Conservation (phyloP, 352 stramenopile genomes). For the Sclerospora graminicola region DNA sequence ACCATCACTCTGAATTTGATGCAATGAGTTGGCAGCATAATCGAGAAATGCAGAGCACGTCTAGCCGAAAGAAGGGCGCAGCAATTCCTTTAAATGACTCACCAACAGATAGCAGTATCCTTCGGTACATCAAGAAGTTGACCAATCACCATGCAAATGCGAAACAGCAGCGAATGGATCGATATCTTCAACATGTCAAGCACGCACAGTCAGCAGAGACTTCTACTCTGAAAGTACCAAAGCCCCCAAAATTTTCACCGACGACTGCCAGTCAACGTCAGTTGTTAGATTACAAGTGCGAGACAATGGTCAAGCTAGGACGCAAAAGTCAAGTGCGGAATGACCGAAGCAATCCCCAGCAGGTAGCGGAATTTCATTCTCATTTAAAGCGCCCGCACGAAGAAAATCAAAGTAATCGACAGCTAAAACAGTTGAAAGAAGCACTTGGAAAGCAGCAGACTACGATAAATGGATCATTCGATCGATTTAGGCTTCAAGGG, state of each 20-base stretch:
- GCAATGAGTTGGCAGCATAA: slow-evolving; percentile 13
- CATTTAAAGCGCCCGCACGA: slow-evolving; percentile 8
- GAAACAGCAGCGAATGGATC: slow-evolving; percentile 35
- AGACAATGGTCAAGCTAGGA: not conserved
- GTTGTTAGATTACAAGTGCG: not conserved
- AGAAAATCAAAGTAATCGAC: not conserved
- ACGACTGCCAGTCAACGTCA: not conserved
- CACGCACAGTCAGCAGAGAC: slow-evolving; percentile 1
- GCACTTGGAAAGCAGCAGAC: not conserved
- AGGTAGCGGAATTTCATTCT: not conserved
- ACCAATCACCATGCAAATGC: slow-evolving; percentile 31
- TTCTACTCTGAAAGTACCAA: not conserved
- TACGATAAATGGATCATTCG: not conserved
- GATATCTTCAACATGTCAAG: slow-evolving; percentile 25
- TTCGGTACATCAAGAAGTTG: slow-evolving; percentile 41
- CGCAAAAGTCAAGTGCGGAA: not conserved
- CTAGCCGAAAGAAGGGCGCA: not conserved
- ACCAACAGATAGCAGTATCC: slow-evolving; percentile 23
- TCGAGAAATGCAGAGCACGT: not conserved
- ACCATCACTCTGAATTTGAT: slow-evolving; percentile 38
- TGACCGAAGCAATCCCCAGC: not conserved
- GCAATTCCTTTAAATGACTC: not conserved
- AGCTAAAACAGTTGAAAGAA: slow-evolving; percentile 9
- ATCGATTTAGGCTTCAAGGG: slow-evolving; percentile 12
- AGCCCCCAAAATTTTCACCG: not conserved